These are phyloP conservation scores for Themeda triandra DNA, from an alignment of 176 grass and related monocot species.

Conservation along the genomic window DNA sequence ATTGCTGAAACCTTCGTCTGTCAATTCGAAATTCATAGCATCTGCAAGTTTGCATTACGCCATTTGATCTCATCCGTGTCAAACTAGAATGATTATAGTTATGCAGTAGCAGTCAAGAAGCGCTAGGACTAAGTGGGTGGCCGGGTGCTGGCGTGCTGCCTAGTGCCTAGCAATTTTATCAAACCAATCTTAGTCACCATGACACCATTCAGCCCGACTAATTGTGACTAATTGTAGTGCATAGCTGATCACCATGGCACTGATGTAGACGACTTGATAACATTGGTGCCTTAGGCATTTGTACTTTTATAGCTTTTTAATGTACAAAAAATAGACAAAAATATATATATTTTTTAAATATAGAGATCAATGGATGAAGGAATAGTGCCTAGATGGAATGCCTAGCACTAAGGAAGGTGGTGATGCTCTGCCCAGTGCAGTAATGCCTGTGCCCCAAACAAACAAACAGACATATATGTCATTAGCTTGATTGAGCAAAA, in stretches of 20 bases:
- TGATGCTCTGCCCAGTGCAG: neutral
- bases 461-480: neutral
- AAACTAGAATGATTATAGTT: neutral
- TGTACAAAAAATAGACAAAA: neutral
- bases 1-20: neutral
- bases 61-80: neutral
- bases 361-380: neutral
- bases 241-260: neutral
- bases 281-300: neutral
- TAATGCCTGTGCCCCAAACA: neutral
- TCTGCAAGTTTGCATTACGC: neutral
- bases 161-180: neutral
- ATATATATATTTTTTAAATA: neutral
- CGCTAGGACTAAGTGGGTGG: neutral
- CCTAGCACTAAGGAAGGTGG: neutral
- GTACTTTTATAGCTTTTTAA: neutral
- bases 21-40: neutral
- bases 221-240: neutral
- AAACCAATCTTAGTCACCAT: neutral
- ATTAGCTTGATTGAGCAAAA: neutral
- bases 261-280: too few relatives aligned
- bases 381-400: neutral
- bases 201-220: neutral
- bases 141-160: neutral
- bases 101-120: neutral